These are phyloP conservation scores for Wickerhamomyces bisporus DNA, from an alignment of 805 yeast species.

Conservation along the genomic window DNA sequence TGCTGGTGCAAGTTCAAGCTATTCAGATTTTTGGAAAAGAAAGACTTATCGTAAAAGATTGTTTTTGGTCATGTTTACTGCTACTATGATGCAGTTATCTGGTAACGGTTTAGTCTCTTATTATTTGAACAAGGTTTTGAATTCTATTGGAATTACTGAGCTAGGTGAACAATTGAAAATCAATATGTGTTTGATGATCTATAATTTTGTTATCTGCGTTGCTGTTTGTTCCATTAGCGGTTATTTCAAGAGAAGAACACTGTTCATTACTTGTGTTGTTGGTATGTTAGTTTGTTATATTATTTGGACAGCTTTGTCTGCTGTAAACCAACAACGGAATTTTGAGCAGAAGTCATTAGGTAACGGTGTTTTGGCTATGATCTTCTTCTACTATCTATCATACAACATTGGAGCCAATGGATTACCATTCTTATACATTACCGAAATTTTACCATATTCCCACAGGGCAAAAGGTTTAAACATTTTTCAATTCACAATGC, in stretches of 20 bases:
- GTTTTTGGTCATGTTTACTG: conserved; percentile 29
- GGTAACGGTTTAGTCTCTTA: conserved; percentile 49
- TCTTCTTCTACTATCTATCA: conserved; percentile 37
- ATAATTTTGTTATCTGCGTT: conserved; percentile 31
- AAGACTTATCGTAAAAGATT: conserved; percentile 37
- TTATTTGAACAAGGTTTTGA: conserved; percentile 44
- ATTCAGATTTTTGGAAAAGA: conserved; percentile 31
- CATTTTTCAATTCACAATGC: conserved; percentile 14
- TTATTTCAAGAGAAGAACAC: conserved; percentile 30
- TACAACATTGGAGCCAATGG: conserved; percentile 41
- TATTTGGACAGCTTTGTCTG: conserved; percentile 42
- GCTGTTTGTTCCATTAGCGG: conserved; percentile 21
- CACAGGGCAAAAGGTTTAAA: conserved; percentile 24
- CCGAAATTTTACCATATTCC: conserved; percentile 34
- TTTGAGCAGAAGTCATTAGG: conserved; percentile 34
- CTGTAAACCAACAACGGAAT: conserved; percentile 35
- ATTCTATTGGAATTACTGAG: conserved; percentile 47
- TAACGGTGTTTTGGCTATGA: conserved; percentile 45
- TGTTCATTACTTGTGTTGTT: conserved; percentile 30
- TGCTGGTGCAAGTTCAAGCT: conserved; percentile 26
- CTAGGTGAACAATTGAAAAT: conserved; percentile 37
- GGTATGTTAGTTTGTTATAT: conserved; percentile 33
- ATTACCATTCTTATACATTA: conserved; percentile 38
- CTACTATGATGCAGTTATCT: conserved; percentile 37
- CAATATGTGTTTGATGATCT: conserved; percentile 44